phyloP scores from a whole-genome alignment of 352 stramenopile genomes.

The Phytophthora multivora region DNA sequence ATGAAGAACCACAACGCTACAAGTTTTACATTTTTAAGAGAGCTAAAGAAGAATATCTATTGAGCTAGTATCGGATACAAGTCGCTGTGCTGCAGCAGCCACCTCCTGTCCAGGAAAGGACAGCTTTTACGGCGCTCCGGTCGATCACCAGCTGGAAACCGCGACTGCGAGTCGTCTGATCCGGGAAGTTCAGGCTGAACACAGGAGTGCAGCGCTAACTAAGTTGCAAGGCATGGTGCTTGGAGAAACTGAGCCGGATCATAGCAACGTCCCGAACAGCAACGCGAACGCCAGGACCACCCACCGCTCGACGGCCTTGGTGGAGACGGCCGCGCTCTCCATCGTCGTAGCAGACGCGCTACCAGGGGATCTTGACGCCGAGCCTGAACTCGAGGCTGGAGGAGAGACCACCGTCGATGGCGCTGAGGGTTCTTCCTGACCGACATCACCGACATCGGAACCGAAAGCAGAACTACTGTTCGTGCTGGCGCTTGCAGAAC shows the following conservation, averaged over 20 bases:
- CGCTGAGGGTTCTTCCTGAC: constrained; percentile 16
- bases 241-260: constrained; percentile 1
- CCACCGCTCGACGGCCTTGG: constrained; percentile 15
- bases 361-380: constrained; percentile 1
- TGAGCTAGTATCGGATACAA: constrained; percentile 1
- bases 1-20: constrained; percentile 8
- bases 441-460: constrained; percentile 12
- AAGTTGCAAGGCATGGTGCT: constrained; percentile 11
- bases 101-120: neutral
- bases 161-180: constrained; percentile 17
- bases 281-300: constrained; percentile 18
- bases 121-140: constrained; percentile 18
- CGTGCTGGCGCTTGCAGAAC: constrained; percentile 6
- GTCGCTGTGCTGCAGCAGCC: constrained; percentile 1
- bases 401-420: constrained; percentile 1
- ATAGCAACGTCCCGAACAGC: constrained; percentile 25
- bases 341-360: constrained; percentile 12
- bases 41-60: constrained; percentile 3
- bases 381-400: constrained; percentile 16
- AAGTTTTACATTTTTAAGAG: constrained; percentile 10
- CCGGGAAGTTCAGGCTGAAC: neutral
- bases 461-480: constrained; percentile 8
- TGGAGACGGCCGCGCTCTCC: constrained; percentile 17
- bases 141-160: constrained; percentile 20
- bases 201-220: no score